Base-by-base conservation (phyloP, 352 stramenopile genomes). In the Pythium insidiosum region DNA sequence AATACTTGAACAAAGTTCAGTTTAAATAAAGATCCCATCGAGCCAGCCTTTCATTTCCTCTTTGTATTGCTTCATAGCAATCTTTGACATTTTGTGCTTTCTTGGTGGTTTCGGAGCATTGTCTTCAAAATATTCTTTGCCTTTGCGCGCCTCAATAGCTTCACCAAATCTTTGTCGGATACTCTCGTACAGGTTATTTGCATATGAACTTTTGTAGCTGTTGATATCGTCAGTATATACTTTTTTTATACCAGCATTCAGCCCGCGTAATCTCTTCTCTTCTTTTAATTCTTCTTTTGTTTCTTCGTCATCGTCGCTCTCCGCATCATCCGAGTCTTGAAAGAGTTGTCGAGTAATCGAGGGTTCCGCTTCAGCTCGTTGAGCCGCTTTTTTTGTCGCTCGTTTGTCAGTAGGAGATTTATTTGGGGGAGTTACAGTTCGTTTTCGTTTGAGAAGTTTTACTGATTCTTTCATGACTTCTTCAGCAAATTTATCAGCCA, bases 21-120 rank as follows among this genome's bases (percentile, higher is more conserved):
- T 43, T 55, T 48, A 55, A 47, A 55, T 55, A 48, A 55, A 47
- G 19, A 55, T 55, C 37, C 47, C 47, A 55, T 55, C 38, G n/a
- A 55, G 47, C 47, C 38, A 48, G 13, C 47, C 47, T 55, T 55
- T 55, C 18, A 55, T 12, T 43, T 55, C 47, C 1, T 5, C 33
- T 48, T 55, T 55, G 38, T 55, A 55, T 43, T 55, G 21, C 7
- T 47, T 42, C 31, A 50, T 50, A 42, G 43, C 43, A 22, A 3
- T 15, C 15, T 33, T 29, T 39, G 12, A 21, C 38, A 41, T 42
- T 50, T 33, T 42, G 18, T 30, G 43, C 43, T 50, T 42, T 50
- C 6, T 41, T 50, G 19, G 43, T 30, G 30, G 29, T 50, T 50
- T 42, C 16, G 31, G 43, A 41, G 43, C 19, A 50, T 50, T 20